Evolutionary conservation across 202 grass and related monocot genomes (phyloP), one percentile per base, ranked within the genome.

Genomic region (Elaeis oleifera): DNA sequence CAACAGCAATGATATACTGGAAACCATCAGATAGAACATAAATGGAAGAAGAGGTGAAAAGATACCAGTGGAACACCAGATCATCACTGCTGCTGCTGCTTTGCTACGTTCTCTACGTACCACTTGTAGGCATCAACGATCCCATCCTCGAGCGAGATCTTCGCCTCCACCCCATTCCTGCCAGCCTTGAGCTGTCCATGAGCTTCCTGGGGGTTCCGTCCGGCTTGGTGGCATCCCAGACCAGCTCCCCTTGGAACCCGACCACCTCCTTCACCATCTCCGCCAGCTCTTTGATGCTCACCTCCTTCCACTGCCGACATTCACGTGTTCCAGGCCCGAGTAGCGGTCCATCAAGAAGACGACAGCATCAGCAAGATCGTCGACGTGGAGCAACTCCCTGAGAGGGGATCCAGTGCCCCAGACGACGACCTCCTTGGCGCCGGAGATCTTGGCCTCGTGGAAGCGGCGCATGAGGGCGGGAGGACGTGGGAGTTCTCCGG

Each of bases 231-330:
- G 50, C 31, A 69, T 90, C 90, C 86, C 90, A 90, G 5, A 87
- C 69, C 18, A 95, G 53, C 4, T 78, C 50, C 6, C 90, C 86
- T 74, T 82, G 56, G 54, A 79, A 95, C 18, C 83, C 80, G 0
- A 90, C 83, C 71, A 87, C 90, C 58, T 90, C 82, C 71, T 80
- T 73, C 55, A 95, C 90, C 69, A 78, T 49, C 69, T 90, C 83
- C 0, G 86, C 86, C 5, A 96, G 66, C 70, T 90, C 80, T 59
- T 79, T 74, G 49, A 90, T 81, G 56, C 83, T 87, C 49, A 88
- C 80, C 70, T 76, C 90, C 1, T 25, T 69, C 63, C 67, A 27
- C 49, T 74, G 52, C 81, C 58, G 23, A 85, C 76, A 44, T 73
- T 73, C 18, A 73, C 70, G 18, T 73, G 70, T 18, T 73, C 70